These are phyloP conservation scores for Penicillium fuscoglaucum DNA, from an alignment of 2,329 filamentous ascomycete genomes.

Conservation along the genomic window DNA sequence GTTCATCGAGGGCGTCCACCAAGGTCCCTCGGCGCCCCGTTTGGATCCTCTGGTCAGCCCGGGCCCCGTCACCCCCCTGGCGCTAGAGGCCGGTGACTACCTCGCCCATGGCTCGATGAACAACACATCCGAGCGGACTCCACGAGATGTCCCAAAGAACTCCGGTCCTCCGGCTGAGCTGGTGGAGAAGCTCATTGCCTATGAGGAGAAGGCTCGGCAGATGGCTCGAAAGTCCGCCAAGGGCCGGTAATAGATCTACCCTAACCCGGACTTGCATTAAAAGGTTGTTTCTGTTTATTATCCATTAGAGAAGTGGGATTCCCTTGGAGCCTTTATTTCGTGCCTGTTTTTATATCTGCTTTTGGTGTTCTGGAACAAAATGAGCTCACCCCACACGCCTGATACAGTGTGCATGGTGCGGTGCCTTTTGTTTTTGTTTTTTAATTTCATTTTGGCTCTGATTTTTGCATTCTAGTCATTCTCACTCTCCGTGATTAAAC, in stretches of 20 bases:
- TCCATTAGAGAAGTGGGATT: neutral
- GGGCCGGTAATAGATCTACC: conserved; percentile 24
- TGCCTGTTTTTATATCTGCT: neutral
- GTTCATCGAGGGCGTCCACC: conserved; percentile 39
- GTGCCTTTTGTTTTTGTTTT: neutral
- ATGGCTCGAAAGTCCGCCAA: conserved; percentile 31
- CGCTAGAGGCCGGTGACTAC: conserved; percentile 45
- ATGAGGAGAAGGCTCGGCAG: conserved; percentile 36
- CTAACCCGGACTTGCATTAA: conserved; percentile 14
- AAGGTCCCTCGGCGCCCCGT: conserved; percentile 46
- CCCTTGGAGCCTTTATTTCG: neutral
- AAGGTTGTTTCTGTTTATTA: conserved; percentile 5
- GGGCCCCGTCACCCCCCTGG: conserved; percentile 49
- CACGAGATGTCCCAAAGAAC: conserved; percentile 22
- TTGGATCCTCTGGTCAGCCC: conserved; percentile 49
- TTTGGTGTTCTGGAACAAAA: conserved; percentile 17
- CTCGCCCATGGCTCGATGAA: conserved; percentile 37
- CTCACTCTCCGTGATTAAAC: neutral
- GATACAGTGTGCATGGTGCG: neutral
- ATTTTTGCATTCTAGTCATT: neutral
- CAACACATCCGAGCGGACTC: conserved; percentile 17
- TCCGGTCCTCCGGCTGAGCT: conserved; percentile 33
- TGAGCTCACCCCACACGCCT: conserved; percentile 1
- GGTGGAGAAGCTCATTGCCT: conserved; percentile 37
- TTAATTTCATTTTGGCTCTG: neutral